Evolutionary conservation across 768 basidiomycete species (phyloP), one percentile per base, ranked within the genome.

Genomic region (Lactifluus piperatus): DNA sequence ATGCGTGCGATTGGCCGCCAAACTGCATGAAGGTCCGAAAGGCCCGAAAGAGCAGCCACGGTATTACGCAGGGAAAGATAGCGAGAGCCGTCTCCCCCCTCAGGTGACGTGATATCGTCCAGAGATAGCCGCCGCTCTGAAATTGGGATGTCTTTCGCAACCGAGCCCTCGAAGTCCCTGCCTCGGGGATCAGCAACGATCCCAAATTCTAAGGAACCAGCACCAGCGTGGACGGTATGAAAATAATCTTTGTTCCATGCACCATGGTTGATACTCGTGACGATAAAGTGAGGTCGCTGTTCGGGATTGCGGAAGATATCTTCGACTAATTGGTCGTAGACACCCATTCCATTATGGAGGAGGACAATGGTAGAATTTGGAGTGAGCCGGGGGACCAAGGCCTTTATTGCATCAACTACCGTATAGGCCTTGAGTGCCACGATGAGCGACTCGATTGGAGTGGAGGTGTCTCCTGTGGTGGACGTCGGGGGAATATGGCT

Each of bases 291-390:
- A 13, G 94, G 94, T 37, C 94, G 82, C 29, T 77, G 75, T 34
- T 76, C 69, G 24, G 84, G 79, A 69, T 93, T 86, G 20, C 79
- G 84, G 70, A 93, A 98, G 44, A 92, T 65, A 6, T 78, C 65
- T 6, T 73, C 67, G 18, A 91, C 69, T 49, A 97, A 77, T 60
- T 82, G 74, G 56, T 98, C 94, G 70, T 92, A 90, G 9, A 94
- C 74, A 11, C 93, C 95, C 84, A 97, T 89, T 26, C 95, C 95
- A 69, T 95, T 95, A 68, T 95, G 91, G 54, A 97, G 72, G n/a
- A 99, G 80, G 2, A 95, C 89, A 63, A 98, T 84, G 36, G 94
- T 95, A 45, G 86, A 88, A 51, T 79, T 70, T 0, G 78, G 68
- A 4, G 78, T 75, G 20, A 97, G 72, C 18, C 92, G 81, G 13